Base-by-base conservation (phyloP, 371 early-diverging fungal genomes). In the Apophysomyces variabilis region DNA sequence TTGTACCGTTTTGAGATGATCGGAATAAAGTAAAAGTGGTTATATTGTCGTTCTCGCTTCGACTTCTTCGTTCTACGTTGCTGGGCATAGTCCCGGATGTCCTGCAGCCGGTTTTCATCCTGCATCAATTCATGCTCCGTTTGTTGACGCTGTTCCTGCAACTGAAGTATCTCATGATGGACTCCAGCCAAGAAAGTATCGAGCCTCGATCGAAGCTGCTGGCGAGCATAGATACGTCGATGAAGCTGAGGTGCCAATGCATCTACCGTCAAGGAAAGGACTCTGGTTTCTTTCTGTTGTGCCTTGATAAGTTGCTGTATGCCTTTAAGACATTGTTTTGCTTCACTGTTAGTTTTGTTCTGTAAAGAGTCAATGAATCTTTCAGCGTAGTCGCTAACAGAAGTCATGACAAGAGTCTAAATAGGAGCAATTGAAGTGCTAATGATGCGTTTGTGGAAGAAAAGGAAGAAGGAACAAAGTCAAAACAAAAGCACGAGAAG, bases 41-140 rank as follows among this genome's bases (percentile, higher is more conserved):
- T 44, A 35, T 81, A 81, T 5, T 72, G 67, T 8, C 66, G 70
- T 21, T 76, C 75, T 9, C 72, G 67, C 16, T 60, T 65, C 39
- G 63, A 37, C 38, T 73, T 70, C 9, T 75, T 78, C 4, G 65
- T 66, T 1, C 74, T 72, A 1, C 70, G 69, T 16, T 58, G 54
- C 38, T 70, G 69, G 18, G 74, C 76, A 39, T 54, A 58, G 4
- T 41, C 32, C 18, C 72, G 67, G 8, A 66, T 38, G 5, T 38
- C 9, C 16, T 43, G 54, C 18, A 65, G 39, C 9, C 43, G 64
- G 4, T 57, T 38, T 45, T 74, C 65, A 11, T 59, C 60, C 46
- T 58, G 37, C 7, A 5, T 18, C n/a, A 50, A 18, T 32, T 50
- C 54, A 7, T 50, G 54, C 26, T 71, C 66, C 18, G 68, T 36